Base-by-base conservation (phyloP, 23 red algal species). In the Pyropia yezoensis region DNA sequence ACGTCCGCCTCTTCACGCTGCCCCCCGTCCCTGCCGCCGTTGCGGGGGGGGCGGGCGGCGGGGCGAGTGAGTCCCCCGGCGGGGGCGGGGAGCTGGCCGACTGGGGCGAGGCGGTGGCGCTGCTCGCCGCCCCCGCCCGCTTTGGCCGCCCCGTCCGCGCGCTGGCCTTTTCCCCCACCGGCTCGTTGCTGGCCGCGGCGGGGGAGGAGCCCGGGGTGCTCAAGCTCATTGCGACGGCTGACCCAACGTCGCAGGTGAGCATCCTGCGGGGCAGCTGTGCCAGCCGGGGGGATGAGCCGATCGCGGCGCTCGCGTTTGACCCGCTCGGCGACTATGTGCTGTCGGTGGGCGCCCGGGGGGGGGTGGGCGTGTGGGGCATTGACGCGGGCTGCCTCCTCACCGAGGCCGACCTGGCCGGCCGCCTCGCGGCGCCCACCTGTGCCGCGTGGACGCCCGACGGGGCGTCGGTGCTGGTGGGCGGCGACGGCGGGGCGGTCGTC, bases 141-240 rank as follows among this genome's bases (percentile, higher is more conserved):
- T 89, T 89, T 64, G 69, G 61, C 8, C 73, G 29, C 7, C 50
- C 74, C 23, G 84, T 89, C 18, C 65, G 84, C 1, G 67, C 73
- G 45, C 22, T 89, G 1, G 75, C 54, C 27, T 89, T 89, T 59
- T 79, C 84, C 7, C 74, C 74, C 1, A 80, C 52, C 14, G 84
- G 84, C 66, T 67, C 68, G 30, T 68, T 65, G 57, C 32, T 80
- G 27, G 76, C 70, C 14, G 73, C 74, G n/a, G 84, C 66, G 20
- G 84, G 84, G 6, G 84, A 89, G 22, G 84, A 89, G 50, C 84
- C 84, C 7, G 84, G 84, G 9, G 65, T 89, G 12, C 15, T 89
- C 25, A 89, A 89, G 68, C 50, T 89, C 7, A 63, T 89, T 25
- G 72, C 67, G 64, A 89, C 75, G 7, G 76, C 84, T 6, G 52